Conservation (phyloP, 345 rosid genomes). For the Noccaea caerulescens region DNA sequence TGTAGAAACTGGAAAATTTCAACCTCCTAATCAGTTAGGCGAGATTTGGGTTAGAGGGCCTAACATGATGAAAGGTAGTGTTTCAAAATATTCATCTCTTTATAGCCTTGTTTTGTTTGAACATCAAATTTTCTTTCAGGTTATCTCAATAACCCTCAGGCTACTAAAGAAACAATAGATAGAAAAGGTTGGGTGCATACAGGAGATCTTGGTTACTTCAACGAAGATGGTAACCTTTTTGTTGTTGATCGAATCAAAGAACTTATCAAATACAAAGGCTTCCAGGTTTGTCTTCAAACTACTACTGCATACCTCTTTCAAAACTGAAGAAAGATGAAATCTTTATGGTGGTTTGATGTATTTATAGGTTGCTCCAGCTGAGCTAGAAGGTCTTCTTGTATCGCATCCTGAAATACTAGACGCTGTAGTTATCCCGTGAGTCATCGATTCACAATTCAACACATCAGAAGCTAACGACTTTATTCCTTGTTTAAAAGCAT, state of each 20-base stretch:
- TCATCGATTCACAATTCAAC: slow-evolving; percentile 16
- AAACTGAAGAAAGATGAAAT: not conserved
- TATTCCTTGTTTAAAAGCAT: not conserved
- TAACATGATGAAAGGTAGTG: slow-evolving; percentile 85
- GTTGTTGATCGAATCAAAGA: slow-evolving; percentile 92
- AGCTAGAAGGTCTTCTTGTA: slow-evolving; percentile 91
- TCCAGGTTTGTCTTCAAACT: slow-evolving; percentile 58
- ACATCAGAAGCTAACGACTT: not conserved
- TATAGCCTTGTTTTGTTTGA: not conserved
- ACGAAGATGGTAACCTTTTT: slow-evolving; percentile 68
- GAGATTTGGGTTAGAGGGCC: slow-evolving; percentile 94
- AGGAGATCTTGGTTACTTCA: slow-evolving; percentile 88
- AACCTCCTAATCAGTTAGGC: slow-evolving; percentile 77
- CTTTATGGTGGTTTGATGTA: slow-evolving; percentile 17
- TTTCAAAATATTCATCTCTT: not conserved
- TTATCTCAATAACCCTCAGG: slow-evolving; percentile 74
- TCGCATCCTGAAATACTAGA: slow-evolving; percentile 85
- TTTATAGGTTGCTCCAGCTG: slow-evolving; percentile 93
- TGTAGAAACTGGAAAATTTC: slow-evolving; percentile 62
- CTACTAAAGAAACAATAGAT: slow-evolving; percentile 79
- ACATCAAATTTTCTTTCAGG: slow-evolving; percentile 52
- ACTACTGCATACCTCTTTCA: not conserved
- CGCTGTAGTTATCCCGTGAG: slow-evolving; percentile 95
- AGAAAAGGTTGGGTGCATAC: slow-evolving; percentile 87
- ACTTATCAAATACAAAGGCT: slow-evolving; percentile 92